A percentile compares a stretch with the other conserved stretches of the same genome.
Conservation (phyloP, 176 grass and related monocot species). For the Oryza glumipatula region DNA sequence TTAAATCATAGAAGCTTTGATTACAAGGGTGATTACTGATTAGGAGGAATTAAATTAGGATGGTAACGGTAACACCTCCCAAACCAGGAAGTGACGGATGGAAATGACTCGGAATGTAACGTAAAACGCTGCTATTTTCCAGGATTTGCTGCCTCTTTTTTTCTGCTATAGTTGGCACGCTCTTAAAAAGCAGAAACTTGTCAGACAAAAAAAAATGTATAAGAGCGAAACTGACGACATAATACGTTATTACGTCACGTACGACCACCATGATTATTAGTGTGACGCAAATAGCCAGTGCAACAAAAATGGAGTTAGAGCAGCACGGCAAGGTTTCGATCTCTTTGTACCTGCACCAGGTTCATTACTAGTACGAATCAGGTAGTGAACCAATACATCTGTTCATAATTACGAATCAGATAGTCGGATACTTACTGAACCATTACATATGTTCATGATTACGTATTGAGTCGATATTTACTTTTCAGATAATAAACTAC, state of each 20-base stretch:
- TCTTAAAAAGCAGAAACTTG: neutral
- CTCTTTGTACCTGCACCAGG: neutral
- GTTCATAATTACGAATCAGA: neutral
- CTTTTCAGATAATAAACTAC: constrained; percentile 1
- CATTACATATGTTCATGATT: neutral
- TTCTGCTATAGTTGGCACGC: neutral
- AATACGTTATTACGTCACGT: neutral
- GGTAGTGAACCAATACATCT: neutral
- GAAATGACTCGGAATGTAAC: neutral
- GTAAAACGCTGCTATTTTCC: neutral
- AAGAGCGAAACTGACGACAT: neutral
- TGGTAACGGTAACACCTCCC: neutral
- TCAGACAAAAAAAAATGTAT: no score
- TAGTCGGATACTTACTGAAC: no score
- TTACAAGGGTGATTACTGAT: neutral
- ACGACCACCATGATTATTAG: neutral
- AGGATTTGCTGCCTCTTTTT: neutral
- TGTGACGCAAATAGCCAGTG: neutral
- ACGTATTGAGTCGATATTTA: neutral
- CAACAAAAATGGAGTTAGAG: neutral
- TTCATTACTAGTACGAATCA: neutral
- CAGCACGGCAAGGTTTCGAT: neutral
- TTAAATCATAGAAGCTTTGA: neutral
- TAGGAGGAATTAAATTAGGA: neutral
- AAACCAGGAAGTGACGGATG: neutral